Evolutionary conservation across 176 grass and related monocot genomes (phyloP).

Genomic region (Panicum miliaceum): DNA sequence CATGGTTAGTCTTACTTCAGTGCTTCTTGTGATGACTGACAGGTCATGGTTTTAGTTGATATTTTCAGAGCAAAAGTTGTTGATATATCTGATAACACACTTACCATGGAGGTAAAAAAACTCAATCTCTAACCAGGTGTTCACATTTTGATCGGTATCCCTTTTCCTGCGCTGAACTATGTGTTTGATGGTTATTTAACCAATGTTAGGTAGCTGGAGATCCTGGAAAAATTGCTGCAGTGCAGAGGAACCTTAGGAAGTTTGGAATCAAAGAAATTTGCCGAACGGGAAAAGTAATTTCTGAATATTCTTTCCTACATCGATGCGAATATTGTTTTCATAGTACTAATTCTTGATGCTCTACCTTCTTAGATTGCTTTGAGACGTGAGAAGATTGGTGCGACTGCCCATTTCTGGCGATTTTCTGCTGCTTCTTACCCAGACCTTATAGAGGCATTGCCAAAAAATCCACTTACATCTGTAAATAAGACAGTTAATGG

Average conservation of each 20-base stretch:
- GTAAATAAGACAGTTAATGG: slow-evolving; percentile 46
- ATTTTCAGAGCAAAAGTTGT: slow-evolving; percentile 98
- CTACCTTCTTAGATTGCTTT: slow-evolving; percentile 79
- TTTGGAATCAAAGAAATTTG: slow-evolving; percentile 96
- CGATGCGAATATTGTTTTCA: slow-evolving; percentile 9
- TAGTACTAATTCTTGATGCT: slow-evolving; percentile 24
- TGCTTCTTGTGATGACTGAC: slow-evolving; percentile 43
- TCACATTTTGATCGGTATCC: slow-evolving; percentile 9
- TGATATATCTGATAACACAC: slow-evolving; percentile 82
- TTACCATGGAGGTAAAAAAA: slow-evolving; percentile 77
- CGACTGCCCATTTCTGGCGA: slow-evolving; percentile 90
- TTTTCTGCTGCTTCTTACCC: slow-evolving; percentile 97
- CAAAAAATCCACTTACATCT: slow-evolving; percentile 56
- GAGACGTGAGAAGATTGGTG: slow-evolving; percentile 89
- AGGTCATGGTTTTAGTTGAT: slow-evolving; percentile 93
- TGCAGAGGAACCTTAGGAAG: slow-evolving; percentile 73
- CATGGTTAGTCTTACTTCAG: background rate
- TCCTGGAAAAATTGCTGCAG: slow-evolving; percentile 90
- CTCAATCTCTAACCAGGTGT: slow-evolving; percentile 9
- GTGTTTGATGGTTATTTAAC: slow-evolving; percentile 34
- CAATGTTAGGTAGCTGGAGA: slow-evolving; percentile 83
- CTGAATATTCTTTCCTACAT: slow-evolving; percentile 33
- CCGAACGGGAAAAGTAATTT: slow-evolving; percentile 85
- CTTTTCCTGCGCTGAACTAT: slow-evolving; percentile 19
- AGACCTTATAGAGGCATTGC: slow-evolving; percentile 60